Conservation (phyloP, 306 rosid species). For the Quercus rubra region DNA sequence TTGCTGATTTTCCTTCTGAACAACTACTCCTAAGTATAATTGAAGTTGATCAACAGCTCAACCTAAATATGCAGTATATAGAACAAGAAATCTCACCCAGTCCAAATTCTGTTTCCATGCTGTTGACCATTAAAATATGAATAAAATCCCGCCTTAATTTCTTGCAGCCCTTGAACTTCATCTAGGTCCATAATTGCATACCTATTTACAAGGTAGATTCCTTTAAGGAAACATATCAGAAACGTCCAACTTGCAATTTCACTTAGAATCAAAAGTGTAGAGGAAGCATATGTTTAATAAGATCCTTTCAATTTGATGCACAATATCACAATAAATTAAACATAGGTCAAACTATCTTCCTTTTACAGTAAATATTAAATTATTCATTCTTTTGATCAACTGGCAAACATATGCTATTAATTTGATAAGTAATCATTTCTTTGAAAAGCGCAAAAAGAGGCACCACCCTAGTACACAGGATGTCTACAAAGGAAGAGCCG, state of each 20-base stretch:
- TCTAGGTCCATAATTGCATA: conserved; percentile 56
- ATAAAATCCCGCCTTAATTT: conserved; percentile 54
- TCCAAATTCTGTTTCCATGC: conserved; percentile 81
- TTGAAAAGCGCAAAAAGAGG: too few species aligned
- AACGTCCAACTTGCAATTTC: conserved; percentile 3
- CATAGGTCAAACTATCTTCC: not conserved
- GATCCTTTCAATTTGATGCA: not conserved
- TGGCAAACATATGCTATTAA: not conserved
- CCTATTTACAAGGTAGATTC: conserved; percentile 39
- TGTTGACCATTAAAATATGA: conserved; percentile 81
- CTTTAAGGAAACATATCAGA: conserved; percentile 20
- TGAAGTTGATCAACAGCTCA: conserved; percentile 7
- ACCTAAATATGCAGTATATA: not conserved
- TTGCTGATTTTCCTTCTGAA: not conserved
- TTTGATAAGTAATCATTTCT: too few species aligned
- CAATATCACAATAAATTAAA: not conserved
- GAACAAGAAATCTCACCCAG: conserved; percentile 56
- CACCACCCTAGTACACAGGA: too few species aligned
- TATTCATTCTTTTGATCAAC: not conserved
- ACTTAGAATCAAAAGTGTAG: not conserved
- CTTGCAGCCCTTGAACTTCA: conserved; percentile 69
- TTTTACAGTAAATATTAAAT: not conserved
- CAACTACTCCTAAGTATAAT: conserved; percentile 8
- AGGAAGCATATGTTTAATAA: not conserved
- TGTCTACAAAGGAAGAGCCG: too few species aligned